Evolutionary conservation across 1,139 yeast genomes (phyloP).

Genomic region (Casaregolazyma lundiana): DNA sequence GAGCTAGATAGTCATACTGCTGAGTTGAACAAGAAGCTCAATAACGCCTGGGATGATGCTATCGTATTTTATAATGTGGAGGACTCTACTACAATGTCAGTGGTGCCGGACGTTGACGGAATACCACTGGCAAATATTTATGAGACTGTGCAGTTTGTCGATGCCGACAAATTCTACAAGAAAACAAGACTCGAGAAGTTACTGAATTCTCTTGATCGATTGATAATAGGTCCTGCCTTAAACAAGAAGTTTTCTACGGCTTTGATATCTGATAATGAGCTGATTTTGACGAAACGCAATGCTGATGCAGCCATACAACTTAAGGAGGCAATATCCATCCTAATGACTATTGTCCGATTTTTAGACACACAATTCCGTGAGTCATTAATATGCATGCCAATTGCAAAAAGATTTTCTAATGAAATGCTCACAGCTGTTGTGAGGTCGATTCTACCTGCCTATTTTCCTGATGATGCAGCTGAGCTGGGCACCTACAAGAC

Average conservation of each 20-base stretch:
- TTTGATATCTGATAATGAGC: conserved; percentile 6
- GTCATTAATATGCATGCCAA: conserved; percentile 16
- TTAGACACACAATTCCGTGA: conserved; percentile 19
- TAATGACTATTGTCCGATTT: conserved; percentile 19
- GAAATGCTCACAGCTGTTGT: conserved; percentile 20
- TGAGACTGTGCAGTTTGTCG: conserved; percentile 21
- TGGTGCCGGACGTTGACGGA: conserved; percentile 16
- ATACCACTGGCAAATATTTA: conserved; percentile 17
- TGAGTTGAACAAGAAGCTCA: conserved; percentile 15
- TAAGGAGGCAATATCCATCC: conserved; percentile 7
- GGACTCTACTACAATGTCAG: conserved; percentile 12
- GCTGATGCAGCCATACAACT: not conserved
- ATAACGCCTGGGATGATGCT: conserved; percentile 22
- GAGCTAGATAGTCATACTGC: conserved; percentile 16
- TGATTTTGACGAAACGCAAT: conserved; percentile 10
- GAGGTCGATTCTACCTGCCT: conserved; percentile 20
- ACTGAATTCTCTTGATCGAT: conserved; percentile 20
- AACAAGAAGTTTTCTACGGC: conserved; percentile 16
- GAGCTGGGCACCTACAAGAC: conserved; percentile 18
- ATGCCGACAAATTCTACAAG: conserved; percentile 14
- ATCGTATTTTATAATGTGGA: conserved; percentile 13
- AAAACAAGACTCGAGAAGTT: conserved; percentile 20
- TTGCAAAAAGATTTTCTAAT: conserved; percentile 25
- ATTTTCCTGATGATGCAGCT: conserved; percentile 23
- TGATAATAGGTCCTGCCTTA: conserved; percentile 22